Evolutionary conservation across 306 rosid genomes (phyloP), one percentile per base, ranked within the genome.

Genomic region (Gynostemma pentaphyllum): DNA sequence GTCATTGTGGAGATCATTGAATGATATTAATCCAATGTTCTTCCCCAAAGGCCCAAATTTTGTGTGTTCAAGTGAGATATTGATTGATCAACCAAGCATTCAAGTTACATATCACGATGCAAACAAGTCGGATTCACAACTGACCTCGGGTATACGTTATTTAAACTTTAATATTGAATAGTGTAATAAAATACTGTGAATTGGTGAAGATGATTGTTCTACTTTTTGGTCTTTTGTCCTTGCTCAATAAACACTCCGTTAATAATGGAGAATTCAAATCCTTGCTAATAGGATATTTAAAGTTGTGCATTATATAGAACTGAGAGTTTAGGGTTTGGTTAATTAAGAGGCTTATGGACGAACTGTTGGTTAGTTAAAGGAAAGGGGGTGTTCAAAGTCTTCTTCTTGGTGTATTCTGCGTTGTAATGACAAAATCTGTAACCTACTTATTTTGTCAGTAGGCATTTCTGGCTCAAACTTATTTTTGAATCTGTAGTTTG

Each of bases 1-100:
- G 72, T 85, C 92, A 34, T 67, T 91, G 49, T 91, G 98, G 96
- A 74, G 66, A 53, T 70, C 51, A 26, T 77, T 91, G 77, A 66
- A 72, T 75, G 66, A 62, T 49, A 71, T 69, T 53, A 73, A 79
- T 77, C 89, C 81, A 9, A 78, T 75, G 56, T 77, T 78, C 75
- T 80, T 85, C 65, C 83, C 89, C 23, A 74, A 81, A 34, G 95
- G 92, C 36, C 81, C 81, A 5, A 75, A 85, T 68, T 78, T 72
- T 76, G 46, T 74, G 23, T 71, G 62, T 74, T 69, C 77, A 14
- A 84, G 74, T 66, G 77, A 74, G 37, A 67, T 67, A 34, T 69
- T 83, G 70, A 75, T 82, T 68, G 89, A 81, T 69, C 87, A 72
- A 73, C 81, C 98, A 37, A 83, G 78, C 75, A 66, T 85, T 68